Evolutionary conservation across 2,329 filamentous ascomycete genomes (phyloP).

Genomic region (Penicillium sp.): DNA sequence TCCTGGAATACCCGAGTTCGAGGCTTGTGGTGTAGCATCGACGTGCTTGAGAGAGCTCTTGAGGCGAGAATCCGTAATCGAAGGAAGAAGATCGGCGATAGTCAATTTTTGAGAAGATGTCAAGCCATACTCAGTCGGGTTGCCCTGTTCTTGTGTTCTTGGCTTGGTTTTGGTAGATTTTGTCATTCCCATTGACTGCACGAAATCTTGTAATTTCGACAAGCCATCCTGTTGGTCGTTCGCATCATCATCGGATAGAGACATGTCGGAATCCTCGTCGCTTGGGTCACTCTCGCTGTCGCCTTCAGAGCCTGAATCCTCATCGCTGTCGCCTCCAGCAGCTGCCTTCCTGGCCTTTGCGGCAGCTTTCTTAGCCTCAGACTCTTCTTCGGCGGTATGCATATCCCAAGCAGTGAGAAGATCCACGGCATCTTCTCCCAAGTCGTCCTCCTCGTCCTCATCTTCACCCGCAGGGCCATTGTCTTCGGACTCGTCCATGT

Average conservation of each 20-base stretch:
- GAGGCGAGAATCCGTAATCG: conserved; percentile 73
- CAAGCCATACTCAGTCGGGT: conserved; percentile 64
- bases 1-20: conserved; percentile 61
- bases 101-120: conserved; percentile 70
- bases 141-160: conserved; percentile 61
- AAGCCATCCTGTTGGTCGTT: conserved; percentile 57
- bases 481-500: conserved; percentile 51
- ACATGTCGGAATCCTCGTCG: conserved; percentile 41
- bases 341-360: conserved; percentile 33
- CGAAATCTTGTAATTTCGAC: conserved; percentile 69
- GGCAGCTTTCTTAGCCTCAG: conserved; percentile 37
- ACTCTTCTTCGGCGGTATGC: conserved; percentile 50
- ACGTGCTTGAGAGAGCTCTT: conserved; percentile 80
- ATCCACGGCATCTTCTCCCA: conserved; percentile 67
- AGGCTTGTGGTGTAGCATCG: conserved; percentile 50
- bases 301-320: conserved; percentile 48
- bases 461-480: conserved; percentile 34
- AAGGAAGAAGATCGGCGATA: conserved; percentile 73
- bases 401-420: conserved; percentile 65
- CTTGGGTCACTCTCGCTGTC: conserved; percentile 49
- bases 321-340: conserved; percentile 38
- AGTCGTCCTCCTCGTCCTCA: conserved; percentile 63
- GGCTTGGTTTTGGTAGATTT: conserved; percentile 36
- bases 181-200: conserved; percentile 64
- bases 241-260: conserved; percentile 53